Evolutionary conservation across 2,329 filamentous ascomycete species (phyloP), one percentile per base, ranked within the genome.

Genomic region (Monascus ruber): DNA sequence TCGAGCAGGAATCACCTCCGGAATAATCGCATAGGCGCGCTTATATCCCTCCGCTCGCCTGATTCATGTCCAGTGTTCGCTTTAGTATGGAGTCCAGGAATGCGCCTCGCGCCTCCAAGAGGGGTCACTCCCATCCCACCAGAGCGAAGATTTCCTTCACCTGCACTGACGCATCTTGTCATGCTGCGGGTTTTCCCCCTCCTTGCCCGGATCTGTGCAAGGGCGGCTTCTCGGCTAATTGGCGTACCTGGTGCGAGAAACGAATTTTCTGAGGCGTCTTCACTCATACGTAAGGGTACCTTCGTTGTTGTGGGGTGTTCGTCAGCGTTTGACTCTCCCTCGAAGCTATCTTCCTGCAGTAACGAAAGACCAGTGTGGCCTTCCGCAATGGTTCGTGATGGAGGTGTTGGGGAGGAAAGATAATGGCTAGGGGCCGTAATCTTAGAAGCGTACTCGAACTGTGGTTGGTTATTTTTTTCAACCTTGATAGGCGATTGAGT

Each of bases 151-250:
- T 46, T 52, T 29, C 56, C 54, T 44, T 65, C 63, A 27, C 52
- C 59, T 11, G 60, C 59, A 35, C 63, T 66, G 7, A 56, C 58
- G 34, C 62, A 65, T 42, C 62, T 53, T 42, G 66, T 60, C 42
- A 58, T 58, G 38, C 56, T 66, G 42, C 62, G 61, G n/a, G 68
- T 62, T 36, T 66, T 58, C 9, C 62, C 65, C 39, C 68, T 58
- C 35, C 68, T 54, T n/a, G 66, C 67, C 41, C 66, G 53, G 33
- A 71, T 71, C 45, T 70, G 66, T 5, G 69, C 68, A 1, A 71
- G 55, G 2, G 68, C 68, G 42, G 67, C 61, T 53, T 71, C 68
- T 17, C 68, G 62, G 36, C 58, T 64, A 38, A 70, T 60, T 4
- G 67, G 66, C 1, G 62, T 65, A n/a, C 63, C 60, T 1, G 62